phyloP scores from a whole-genome alignment of 371 early-diverging fungal species.

The Dinochytrium kinnereticum region DNA sequence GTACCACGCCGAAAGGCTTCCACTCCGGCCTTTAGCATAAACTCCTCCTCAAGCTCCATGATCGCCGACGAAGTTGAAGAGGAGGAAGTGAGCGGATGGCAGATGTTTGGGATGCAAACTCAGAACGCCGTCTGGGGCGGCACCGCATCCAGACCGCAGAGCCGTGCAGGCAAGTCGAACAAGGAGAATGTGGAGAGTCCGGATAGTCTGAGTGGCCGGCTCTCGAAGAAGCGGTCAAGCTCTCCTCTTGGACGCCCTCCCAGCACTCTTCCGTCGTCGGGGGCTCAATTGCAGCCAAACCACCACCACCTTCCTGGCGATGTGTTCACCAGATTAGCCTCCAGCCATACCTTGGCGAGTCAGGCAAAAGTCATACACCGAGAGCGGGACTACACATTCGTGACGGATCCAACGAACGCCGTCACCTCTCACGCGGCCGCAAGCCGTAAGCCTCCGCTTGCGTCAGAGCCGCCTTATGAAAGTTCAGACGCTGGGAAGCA shows the following conservation, averaged over 20 bases:
- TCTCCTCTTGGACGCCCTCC: slow-evolving; percentile 2
- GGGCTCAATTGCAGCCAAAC: background rate
- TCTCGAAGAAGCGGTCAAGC: slow-evolving; percentile 12
- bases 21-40: background rate
- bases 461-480: background rate
- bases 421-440: background rate
- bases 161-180: background rate
- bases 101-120: background rate
- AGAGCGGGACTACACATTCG: background rate
- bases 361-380: slow-evolving; percentile 53
- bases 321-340: slow-evolving; percentile 51
- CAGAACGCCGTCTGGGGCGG: slow-evolving; percentile 1
- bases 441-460: background rate
- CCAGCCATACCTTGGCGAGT: slow-evolving; percentile 48
- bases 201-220: background rate
- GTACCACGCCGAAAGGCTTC: background rate
- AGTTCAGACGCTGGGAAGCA: background rate
- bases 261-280: background rate
- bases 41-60: slow-evolving; percentile 3
- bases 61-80: slow-evolving; percentile 8
- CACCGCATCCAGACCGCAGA: slow-evolving; percentile 6
- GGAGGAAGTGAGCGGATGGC: slow-evolving; percentile 3
- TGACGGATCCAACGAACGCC: background rate
- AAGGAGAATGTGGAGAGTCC: background rate
- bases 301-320: slow-evolving; percentile 42